Percentiles rank a stretch among this genome's conserved stretches.
Evolutionary conservation across 345 rosid genomes (phyloP).

Genomic region (Kandelia obovata): DNA sequence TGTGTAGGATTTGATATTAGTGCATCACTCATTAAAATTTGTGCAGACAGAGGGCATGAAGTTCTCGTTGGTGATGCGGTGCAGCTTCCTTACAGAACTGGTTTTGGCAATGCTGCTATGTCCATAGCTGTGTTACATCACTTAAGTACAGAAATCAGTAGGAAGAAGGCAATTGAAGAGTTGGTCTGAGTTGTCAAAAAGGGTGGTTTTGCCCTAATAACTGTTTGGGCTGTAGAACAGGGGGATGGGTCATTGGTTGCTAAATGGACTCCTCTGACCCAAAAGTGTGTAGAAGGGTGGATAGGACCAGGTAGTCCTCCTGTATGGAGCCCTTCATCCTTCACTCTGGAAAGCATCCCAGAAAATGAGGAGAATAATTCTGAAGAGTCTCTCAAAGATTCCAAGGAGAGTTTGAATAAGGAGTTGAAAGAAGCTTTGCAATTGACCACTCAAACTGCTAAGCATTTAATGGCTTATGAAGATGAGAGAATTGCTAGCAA

Average conservation of each 20-base stretch:
- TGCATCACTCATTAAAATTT: constrained; percentile 64
- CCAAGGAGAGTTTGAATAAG: constrained; percentile 23
- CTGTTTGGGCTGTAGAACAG: constrained; percentile 99
- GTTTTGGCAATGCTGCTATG: constrained; percentile 83
- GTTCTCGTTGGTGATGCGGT: constrained; percentile 93
- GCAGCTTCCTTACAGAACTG: constrained; percentile 80
- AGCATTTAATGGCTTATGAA: constrained; percentile 16
- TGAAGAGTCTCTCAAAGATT: constrained; percentile 17
- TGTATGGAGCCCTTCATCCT: constrained; percentile 49
- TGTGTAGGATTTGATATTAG: constrained; percentile 89
- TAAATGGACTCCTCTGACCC: constrained; percentile 84
- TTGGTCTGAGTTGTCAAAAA: constrained; percentile 76
- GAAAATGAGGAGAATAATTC: constrained; percentile 54
- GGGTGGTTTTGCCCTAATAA: constrained; percentile 77
- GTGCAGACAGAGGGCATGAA: constrained; percentile 72
- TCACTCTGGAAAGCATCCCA: constrained; percentile 63
- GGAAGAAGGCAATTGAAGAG: constrained; percentile 83
- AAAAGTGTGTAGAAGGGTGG: constrained; percentile 87
- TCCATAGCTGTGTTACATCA: constrained; percentile 95
- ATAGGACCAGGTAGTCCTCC: constrained; percentile 86
- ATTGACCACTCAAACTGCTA: constrained; percentile 20
- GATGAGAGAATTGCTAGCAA: constrained; percentile 25
- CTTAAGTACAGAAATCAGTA: constrained; percentile 74
- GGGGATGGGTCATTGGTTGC: constrained; percentile 66
- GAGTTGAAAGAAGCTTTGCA: constrained; percentile 12